Conservation (phyloP, 805 yeast species). For the Cyberlindnera xishuangbannaensis region DNA sequence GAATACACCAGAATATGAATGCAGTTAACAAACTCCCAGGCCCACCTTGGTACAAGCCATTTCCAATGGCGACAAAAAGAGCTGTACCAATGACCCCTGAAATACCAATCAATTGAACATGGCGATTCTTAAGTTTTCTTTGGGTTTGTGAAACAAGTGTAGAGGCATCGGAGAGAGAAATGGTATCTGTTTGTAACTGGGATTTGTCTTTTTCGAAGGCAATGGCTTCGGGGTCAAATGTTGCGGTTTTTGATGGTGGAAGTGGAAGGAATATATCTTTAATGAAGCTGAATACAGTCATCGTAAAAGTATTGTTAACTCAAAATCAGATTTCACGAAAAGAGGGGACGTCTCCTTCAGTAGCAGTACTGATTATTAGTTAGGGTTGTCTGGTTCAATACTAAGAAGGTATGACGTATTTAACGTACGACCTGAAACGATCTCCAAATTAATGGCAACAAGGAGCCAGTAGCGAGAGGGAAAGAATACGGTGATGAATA, state of each 20-base stretch:
- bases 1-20: constrained; percentile 63
- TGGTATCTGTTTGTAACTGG: constrained; percentile 4
- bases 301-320: too few relatives aligned
- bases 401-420: too few relatives aligned
- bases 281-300: constrained; percentile 1
- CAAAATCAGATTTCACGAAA: too few relatives aligned
- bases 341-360: too few relatives aligned
- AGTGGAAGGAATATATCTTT: constrained; percentile 21
- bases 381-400: too few relatives aligned
- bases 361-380: too few relatives aligned
- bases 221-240: constrained; percentile 1
- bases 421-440: too few relatives aligned
- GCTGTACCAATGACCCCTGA: constrained; percentile 85
- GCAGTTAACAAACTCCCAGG: constrained; percentile 63
- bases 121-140: constrained; percentile 56
- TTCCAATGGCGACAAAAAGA: constrained; percentile 66
- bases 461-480: too few relatives aligned
- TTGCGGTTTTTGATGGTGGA: constrained; percentile 14
- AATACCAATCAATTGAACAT: constrained; percentile 71
- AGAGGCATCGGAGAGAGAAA: constrained; percentile 19
- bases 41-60: constrained; percentile 60
- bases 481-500: too few relatives aligned
- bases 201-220: constrained; percentile 1
- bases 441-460: too few relatives aligned
- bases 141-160: constrained; percentile 29